Base-by-base conservation (phyloP, 345 rosid genomes). In the Fremontodendron californicum region DNA sequence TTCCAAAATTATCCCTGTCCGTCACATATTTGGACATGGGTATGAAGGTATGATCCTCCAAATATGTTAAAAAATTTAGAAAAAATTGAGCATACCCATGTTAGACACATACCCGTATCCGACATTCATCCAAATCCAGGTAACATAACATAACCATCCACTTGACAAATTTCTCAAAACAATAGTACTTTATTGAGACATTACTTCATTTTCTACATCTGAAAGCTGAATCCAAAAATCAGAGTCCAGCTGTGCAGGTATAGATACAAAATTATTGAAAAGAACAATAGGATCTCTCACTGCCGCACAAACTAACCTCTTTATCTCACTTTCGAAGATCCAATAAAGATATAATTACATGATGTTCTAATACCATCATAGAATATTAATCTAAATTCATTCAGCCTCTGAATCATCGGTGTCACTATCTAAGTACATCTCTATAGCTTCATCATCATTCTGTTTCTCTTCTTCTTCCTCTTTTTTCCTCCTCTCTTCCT, bases 321-420 rank as follows among this genome's bases (percentile, higher is more conserved):
- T 6, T 67, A 45, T 35, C 60, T 21, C 11, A 57, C 29, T 23
- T 46, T 15, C 2, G 2, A 57, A 27, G 55, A 25, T 54, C 29
- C 18, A 12, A 64, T 27, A 2, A 58, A 21, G 25, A 9, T 11
- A 13, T 11, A 21, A 63, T 37, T 3, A 54, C 33, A 13, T 55
- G 13, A 11, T 37, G 60, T 48, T 49, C 43, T 31, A 31, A 49
- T 19, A 71, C 60, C 27, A 31, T 31, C 58, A 49, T 29, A 18
- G 52, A 25, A n/a, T 61, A 42, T 43, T n/a, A 29, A 43, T 81
- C 29, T 18, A 37, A 51, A 35, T 60, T 81, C 78, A 91, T 29
- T 90, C 90, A 45, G 70, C 82, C 67, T 86, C 89, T 10, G 86
- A 84, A 51, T 82, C 90, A 73, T 87, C 92, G 16, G 45, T 4